Base-by-base conservation (phyloP, 1,284 basidiomycete species). In the Mycosarcoma maydis region DNA sequence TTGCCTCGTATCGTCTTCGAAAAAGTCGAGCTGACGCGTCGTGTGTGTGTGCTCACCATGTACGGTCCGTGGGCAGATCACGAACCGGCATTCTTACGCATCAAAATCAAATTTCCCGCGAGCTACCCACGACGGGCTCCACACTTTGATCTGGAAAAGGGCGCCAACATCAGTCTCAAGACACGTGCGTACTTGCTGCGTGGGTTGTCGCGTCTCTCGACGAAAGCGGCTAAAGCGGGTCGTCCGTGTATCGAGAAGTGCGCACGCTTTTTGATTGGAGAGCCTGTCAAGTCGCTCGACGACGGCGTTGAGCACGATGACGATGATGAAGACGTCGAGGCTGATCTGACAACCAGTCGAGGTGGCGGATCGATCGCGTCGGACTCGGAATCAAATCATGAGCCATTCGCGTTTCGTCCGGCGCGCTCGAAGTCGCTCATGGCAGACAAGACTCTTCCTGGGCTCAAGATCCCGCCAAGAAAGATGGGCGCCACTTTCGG, bases 51-150 rank as follows among this genome's bases (percentile, higher is more conserved):
- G 7, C 46, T 77, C 8, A 66, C 65, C 8, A 64, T 79, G 41
- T 78, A 79, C 42, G 80, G 80, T 0, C 80, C 78, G 0, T 80
- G 80, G 78, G 76, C 71, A 4, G 62, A 75, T 24, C 55, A 66
- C 42, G 57, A 61, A 29, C 69, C 70, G 6, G 75, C 72, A 1
- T 80, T 77, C 45, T 22, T 81, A 32, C 77, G 80, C 11, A 62
- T 80, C 43, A 51, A 56, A 43, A 66, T 80, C 50, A 52, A 40
- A 26, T 80, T 78, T 37, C 77, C 80, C 3, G n/a, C 46, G 0
- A 29, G 30, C 19, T 81, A 81, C 39, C 80, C 80, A 2, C 48
- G 43, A 30, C 41, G 65, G 22, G 46, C 74, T 29, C 76, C 77
- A 17, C 51, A 61, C 11, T 77, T 75, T 49, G 74, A 81, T 16